These are phyloP conservation scores for Umbilicus rupestris DNA, from an alignment of 164 flowering plant species.

Conservation along the genomic window DNA sequence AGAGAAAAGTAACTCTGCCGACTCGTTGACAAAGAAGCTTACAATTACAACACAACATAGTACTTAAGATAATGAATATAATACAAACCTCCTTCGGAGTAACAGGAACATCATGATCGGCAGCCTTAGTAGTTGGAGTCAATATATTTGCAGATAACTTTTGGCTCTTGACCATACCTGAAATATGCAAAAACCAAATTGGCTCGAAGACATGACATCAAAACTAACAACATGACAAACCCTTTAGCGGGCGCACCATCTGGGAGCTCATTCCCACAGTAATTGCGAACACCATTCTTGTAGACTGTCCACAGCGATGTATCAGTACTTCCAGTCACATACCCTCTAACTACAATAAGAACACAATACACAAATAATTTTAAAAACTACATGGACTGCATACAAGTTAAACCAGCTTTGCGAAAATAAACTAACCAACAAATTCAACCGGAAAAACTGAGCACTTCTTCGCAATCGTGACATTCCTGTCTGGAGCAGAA, in stretches of 20 bases:
- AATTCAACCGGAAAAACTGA: constrained; percentile 91
- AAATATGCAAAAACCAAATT: constrained; percentile 11
- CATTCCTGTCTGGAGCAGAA: constrained; percentile 73
- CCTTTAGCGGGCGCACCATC: constrained; percentile 41
- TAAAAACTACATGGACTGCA: neutral
- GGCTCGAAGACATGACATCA: neutral
- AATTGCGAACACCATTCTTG: constrained; percentile 75
- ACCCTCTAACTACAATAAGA: constrained; percentile 65
- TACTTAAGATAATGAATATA: neutral
- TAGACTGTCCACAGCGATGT: constrained; percentile 97
- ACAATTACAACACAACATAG: neutral
- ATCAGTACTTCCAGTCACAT: constrained; percentile 92
- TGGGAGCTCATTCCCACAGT: constrained; percentile 85
- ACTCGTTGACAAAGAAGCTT: neutral
- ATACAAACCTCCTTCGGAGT: constrained; percentile 66
- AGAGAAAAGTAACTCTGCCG: neutral
- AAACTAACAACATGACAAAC: neutral
- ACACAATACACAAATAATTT: neutral
- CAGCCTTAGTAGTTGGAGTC: constrained; percentile 95
- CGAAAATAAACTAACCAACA: constrained; percentile 59
- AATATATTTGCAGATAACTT: constrained; percentile 67
- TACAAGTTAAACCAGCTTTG: neutral
- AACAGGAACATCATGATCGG: constrained; percentile 89
- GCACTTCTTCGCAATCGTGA: constrained; percentile 90
- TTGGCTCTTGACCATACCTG: constrained; percentile 81